These are phyloP conservation scores for Pythium dissimile DNA, from an alignment of 352 stramenopile species.

Conservation along the genomic window DNA sequence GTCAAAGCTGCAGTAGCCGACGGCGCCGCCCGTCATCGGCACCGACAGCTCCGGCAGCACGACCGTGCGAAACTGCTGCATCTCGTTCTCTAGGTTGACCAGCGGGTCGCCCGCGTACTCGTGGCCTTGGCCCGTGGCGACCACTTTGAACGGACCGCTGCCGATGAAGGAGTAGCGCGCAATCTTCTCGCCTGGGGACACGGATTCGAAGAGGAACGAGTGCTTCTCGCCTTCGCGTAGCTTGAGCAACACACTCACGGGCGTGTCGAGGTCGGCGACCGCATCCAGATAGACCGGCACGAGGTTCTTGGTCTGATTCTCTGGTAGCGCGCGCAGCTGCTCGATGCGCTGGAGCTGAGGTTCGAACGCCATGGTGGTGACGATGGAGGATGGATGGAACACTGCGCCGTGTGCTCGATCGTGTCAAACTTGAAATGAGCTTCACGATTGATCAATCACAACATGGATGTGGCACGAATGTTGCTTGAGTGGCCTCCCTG, in stretches of 20 bases:
- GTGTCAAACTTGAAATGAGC: conserved; percentile 5
- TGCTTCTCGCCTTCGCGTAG: conserved; percentile 72
- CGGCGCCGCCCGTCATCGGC: conserved; percentile 83
- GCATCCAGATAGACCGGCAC: conserved; percentile 81
- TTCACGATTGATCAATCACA: conserved; percentile 29
- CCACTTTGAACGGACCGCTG: conserved; percentile 72
- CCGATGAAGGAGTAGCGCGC: conserved; percentile 89
- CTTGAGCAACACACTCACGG: conserved; percentile 87
- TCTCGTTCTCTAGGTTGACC: conserved; percentile 72
- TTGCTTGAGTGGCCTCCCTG: conserved; percentile 10
- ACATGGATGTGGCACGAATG: conserved; percentile 17
- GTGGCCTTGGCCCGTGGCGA: conserved; percentile 60
- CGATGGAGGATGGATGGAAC: too few species aligned
- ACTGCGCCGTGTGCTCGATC: too few species aligned
- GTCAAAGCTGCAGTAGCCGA: conserved; percentile 89
- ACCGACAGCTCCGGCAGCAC: conserved; percentile 68
- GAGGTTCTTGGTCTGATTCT: conserved; percentile 82
- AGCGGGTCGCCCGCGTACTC: conserved; percentile 69
- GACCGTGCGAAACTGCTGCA: conserved; percentile 68
- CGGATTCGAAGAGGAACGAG: conserved; percentile 86
- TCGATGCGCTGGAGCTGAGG: conserved; percentile 60
- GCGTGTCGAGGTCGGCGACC: conserved; percentile 84
- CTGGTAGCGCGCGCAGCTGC: conserved; percentile 44
- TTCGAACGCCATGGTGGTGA: conserved; percentile 46
- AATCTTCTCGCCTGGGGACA: conserved; percentile 83